Evolutionary conservation across 805 yeast species (phyloP).

Genomic region (Dipodascus geniculatus): DNA sequence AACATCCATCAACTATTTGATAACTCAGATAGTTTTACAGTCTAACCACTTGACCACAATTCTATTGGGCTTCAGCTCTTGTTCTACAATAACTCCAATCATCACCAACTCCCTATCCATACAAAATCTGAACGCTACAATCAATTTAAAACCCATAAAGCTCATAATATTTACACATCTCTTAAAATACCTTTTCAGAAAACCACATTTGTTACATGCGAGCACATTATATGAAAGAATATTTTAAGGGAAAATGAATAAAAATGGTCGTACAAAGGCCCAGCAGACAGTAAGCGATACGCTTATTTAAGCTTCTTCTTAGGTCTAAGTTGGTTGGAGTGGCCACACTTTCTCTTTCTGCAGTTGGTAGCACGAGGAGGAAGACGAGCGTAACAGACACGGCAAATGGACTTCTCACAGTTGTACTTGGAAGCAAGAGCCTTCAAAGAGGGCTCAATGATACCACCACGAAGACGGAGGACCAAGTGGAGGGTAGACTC

Average conservation of each 20-base stretch:
- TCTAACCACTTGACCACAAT: too few species aligned
- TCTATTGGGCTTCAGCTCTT: too few species aligned
- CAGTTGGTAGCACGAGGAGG: slow-evolving; percentile 99
- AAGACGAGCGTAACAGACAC: slow-evolving; percentile 99
- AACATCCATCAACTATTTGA: too few species aligned
- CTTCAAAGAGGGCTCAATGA: slow-evolving; percentile 98
- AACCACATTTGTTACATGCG: slow-evolving; percentile 1
- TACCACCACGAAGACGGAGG: slow-evolving; percentile 96
- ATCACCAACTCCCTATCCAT: too few species aligned
- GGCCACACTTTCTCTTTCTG: slow-evolving; percentile 99
- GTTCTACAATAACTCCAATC: too few species aligned
- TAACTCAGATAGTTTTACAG: too few species aligned
- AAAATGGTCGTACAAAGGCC: slow-evolving; percentile 3
- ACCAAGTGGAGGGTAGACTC: slow-evolving; percentile 96
- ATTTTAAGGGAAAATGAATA: not conserved
- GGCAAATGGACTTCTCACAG: slow-evolving; percentile 99
- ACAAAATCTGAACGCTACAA: too few species aligned
- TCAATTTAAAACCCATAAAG: too few species aligned
- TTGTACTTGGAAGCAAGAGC: slow-evolving; percentile 98
- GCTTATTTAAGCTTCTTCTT: slow-evolving; percentile 96
- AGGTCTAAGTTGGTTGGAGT: slow-evolving; percentile 99
- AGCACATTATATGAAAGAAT: not conserved
- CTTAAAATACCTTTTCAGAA: not conserved
- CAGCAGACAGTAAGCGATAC: slow-evolving; percentile 23
- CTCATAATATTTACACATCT: too few species aligned